Conservation (phyloP, 2,329 filamentous ascomycete species). For the Aulographum hederae region DNA sequence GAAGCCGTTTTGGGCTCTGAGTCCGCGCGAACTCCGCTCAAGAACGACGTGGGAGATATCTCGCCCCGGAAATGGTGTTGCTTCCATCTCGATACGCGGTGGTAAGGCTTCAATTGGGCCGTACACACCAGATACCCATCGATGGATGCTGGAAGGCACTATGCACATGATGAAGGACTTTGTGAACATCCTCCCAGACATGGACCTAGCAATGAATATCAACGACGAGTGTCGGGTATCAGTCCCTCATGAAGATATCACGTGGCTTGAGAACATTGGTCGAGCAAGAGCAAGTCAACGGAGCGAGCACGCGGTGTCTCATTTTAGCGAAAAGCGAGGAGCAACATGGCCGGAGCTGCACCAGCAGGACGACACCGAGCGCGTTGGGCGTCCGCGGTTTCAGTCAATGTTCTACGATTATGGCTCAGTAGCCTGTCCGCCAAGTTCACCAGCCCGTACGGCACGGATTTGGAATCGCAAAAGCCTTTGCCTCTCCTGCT, state of each 20-base stretch:
- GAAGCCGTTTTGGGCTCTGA: conserved; percentile 34
- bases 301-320: conserved; percentile 5
- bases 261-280: conserved; percentile 16
- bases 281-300: conserved; percentile 3
- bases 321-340: conserved; percentile 20
- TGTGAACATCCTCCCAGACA: conserved; percentile 36
- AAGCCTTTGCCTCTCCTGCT: conserved; percentile 46
- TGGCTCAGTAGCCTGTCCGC: conserved; percentile 38
- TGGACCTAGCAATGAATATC: conserved; percentile 45
- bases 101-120: conserved; percentile 31
- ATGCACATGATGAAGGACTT: conserved; percentile 35
- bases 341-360: conserved; percentile 19
- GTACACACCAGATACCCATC: conserved; percentile 34
- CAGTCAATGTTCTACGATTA: conserved; percentile 21
- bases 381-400: neutral
- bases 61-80: conserved; percentile 35
- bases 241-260: conserved; percentile 28
- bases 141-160: conserved; percentile 39
- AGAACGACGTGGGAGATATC: conserved; percentile 34
- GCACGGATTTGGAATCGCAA: conserved; percentile 41
- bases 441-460: conserved; percentile 39
- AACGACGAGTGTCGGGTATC: conserved; percentile 41
- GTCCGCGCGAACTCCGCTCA: conserved; percentile 30
- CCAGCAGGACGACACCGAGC: conserved; percentile 9
- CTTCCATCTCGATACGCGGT: conserved; percentile 35